These are phyloP conservation scores for Trichophyton simii DNA, from an alignment of 2,329 filamentous ascomycete genomes.

Conservation along the genomic window DNA sequence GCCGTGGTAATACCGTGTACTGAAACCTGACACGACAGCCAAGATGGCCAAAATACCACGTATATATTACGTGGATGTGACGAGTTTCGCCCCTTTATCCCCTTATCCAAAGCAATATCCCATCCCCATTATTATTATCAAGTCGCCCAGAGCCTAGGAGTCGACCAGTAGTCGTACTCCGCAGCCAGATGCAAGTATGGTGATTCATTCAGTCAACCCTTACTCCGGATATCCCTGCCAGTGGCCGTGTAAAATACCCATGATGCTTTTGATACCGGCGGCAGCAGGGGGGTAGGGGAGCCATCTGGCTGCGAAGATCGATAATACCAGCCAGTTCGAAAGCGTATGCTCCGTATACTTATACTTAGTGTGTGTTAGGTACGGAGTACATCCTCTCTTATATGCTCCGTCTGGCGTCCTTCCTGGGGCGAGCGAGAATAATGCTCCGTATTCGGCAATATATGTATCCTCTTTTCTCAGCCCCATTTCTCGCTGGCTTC, in stretches of 20 bases:
- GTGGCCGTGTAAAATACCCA: no score
- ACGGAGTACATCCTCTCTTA: neutral
- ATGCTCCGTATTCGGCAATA: slow-evolving; percentile 1
- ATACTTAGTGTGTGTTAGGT: no score
- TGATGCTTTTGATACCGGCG: neutral
- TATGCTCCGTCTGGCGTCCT: neutral
- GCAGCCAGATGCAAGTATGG: no score
- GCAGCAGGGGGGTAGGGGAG: neutral
- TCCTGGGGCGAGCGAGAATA: neutral
- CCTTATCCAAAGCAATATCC: neutral
- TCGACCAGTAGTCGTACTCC: no score
- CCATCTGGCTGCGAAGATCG: neutral
- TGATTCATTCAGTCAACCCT: no score
- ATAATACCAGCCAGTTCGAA: neutral
- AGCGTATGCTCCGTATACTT: neutral
- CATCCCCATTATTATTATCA: no score
- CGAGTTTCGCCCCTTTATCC: neutral
- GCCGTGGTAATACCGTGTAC: neutral
- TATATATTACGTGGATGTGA: neutral
- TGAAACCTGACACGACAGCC: neutral
- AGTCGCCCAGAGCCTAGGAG: no score
- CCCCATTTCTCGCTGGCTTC: neutral
- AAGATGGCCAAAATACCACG: neutral
- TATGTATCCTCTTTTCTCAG: neutral
- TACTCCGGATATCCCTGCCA: no score